Base-by-base conservation (phyloP, 306 rosid species). In the Gynostemma pentaphyllum region DNA sequence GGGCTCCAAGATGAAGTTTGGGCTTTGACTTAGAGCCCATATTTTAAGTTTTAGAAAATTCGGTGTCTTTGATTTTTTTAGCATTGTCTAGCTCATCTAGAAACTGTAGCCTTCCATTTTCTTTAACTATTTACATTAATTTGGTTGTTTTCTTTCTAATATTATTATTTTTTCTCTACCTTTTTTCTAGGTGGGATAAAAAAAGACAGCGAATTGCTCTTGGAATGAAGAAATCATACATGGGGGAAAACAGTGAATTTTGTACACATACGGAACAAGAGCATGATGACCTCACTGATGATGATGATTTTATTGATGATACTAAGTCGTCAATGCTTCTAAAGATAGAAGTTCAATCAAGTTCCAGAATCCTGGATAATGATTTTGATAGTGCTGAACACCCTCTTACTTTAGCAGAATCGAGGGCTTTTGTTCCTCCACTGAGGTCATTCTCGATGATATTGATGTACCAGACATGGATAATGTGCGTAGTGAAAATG, bases 361-460 rank as follows among this genome's bases (percentile, higher is more conserved):
- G 45, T 14, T 64, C 46, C 65, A 70, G 48, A 68, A 62, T 67
- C n/a, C 59, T 73, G 76, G 80, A 72, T 30, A 50, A 64, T 54
- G 88, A 80, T 21, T 79, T 32, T 24, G 80, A 74, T 74, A 64
- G 61, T 67, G 69, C 66, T 36, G 82, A 72, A 37, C 64, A 46
- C 49, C 45, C 73, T 72, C 79, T 85, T 77, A 76, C 80, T 12
- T 84, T 67, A 75, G 80, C 74, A 48, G 84, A 84, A 76, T 83
- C 86, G 44, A 86, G 99, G 76, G 90, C 90, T 40, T 75, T 71
- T 67, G 64, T 92, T 72, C 90, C 81, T 56, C 87, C 99, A 5
- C 96, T 64, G 87, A 92, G 63, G 99, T 92, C 75, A 64, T 70
- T 63, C 83, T 92, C 55, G 99, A 92, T 74, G 96, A 88, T 42